Percentiles rank a stretch among this genome's conserved stretches.
phyloP scores from a whole-genome alignment of 306 rosid species.

The Hippophae gyantsensis region DNA sequence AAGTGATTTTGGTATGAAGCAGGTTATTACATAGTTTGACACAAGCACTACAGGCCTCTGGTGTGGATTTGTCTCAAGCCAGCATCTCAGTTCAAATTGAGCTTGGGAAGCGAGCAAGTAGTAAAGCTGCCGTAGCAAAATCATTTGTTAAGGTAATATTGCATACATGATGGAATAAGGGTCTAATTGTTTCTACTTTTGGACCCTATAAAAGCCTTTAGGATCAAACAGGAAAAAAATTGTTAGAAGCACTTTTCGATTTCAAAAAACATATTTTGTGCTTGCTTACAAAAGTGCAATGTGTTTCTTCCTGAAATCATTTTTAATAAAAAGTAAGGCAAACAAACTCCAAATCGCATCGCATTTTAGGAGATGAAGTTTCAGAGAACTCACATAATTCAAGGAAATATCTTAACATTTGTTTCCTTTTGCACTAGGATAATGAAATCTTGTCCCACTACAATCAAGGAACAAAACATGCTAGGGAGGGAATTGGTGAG shows the following conservation, averaged over 20 bases:
- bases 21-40: constrained; percentile 85
- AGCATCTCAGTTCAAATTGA: constrained; percentile 91
- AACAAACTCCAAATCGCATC: too few relatives aligned
- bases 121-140: constrained; percentile 30
- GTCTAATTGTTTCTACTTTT: background rate
- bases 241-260: too few relatives aligned
- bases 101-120: constrained; percentile 57
- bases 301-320: too few relatives aligned
- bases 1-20: constrained; percentile 21
- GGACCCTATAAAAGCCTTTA: too few relatives aligned
- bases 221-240: too few relatives aligned
- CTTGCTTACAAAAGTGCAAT: too few relatives aligned
- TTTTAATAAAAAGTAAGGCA: too few relatives aligned
- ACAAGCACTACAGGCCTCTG: constrained; percentile 79
- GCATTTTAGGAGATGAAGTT: too few relatives aligned
- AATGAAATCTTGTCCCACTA: constrained; percentile 29
- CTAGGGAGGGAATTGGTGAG: constrained; percentile 36
- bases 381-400: background rate
- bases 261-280: too few relatives aligned
- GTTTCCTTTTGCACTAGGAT: constrained; percentile 38
- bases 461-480: constrained; percentile 38
- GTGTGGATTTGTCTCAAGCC: constrained; percentile 93
- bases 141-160: constrained; percentile 47
- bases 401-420: constrained; percentile 18
- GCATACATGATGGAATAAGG: background rate